A percentile compares a stretch with the other conserved stretches of the same genome.
Conservation (phyloP, 2,329 filamentous ascomycete genomes). For the Ophidiomyces ophidiicola region DNA sequence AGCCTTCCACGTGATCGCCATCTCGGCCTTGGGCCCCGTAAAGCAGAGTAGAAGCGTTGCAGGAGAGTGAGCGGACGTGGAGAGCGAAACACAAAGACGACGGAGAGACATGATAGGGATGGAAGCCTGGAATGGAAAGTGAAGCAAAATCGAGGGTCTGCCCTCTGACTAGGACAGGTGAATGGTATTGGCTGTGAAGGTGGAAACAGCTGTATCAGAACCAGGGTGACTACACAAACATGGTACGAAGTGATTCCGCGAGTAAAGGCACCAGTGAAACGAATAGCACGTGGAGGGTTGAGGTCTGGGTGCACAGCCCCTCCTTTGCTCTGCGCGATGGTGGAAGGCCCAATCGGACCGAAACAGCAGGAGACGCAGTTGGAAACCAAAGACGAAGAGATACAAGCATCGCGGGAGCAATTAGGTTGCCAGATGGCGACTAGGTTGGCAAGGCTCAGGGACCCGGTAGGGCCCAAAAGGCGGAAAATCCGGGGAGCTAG, state of each 20-base stretch:
- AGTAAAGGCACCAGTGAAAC: conserved; percentile 6
- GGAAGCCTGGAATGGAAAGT: conserved; percentile 4
- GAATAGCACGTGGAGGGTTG: conserved; percentile 9
- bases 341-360: conserved; percentile 7
- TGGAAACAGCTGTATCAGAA: neutral
- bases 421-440: neutral
- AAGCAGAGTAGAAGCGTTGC: neutral
- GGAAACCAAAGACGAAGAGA: conserved; percentile 8
- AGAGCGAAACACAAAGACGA: neutral
- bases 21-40: neutral
- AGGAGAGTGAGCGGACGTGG: neutral
- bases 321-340: conserved; percentile 8
- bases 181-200: neutral
- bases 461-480: neutral
- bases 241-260: conserved; percentile 9
- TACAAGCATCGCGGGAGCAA: neutral
- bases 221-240: conserved; percentile 9
- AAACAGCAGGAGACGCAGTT: conserved; percentile 1
- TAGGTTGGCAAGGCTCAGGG: conserved; percentile 1
- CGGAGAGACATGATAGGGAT: neutral
- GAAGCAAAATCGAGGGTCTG: conserved; percentile 9
- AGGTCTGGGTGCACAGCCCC: conserved; percentile 11
- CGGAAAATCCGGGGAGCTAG: too few species aligned
- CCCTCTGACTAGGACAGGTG: neutral
- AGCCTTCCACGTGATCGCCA: conserved; percentile 7